Evolutionary conservation across 352 stramenopile genomes (phyloP).

Genomic region (Phytopythium oedochilum): DNA sequence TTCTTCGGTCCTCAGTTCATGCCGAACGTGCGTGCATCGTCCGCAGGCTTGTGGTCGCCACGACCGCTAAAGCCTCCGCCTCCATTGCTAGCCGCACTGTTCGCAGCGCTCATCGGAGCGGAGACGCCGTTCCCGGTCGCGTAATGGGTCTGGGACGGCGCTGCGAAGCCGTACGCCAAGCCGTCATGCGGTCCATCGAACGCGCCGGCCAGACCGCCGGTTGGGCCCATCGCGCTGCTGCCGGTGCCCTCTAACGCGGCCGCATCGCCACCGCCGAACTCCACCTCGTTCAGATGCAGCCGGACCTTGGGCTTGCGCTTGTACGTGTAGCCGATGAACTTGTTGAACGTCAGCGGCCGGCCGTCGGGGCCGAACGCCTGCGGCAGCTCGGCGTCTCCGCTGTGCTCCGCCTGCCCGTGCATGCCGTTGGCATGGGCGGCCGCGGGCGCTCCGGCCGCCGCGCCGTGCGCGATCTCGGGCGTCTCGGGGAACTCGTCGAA

Average conservation of each 20-base stretch:
- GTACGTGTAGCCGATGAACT: constrained; percentile 92
- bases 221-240: neutral
- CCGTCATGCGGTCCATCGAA: neutral
- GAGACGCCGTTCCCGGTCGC: neutral
- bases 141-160: neutral
- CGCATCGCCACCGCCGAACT: constrained; percentile 38
- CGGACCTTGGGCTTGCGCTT: constrained; percentile 84
- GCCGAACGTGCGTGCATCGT: neutral
- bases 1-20: neutral
- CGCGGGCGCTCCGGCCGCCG: constrained; percentile 7
- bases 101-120: neutral
- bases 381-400: constrained; percentile 18
- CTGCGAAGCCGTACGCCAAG: neutral
- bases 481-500: constrained; percentile 97
- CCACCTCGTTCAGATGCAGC: constrained; percentile 67
- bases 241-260: too few species aligned
- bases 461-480: neutral
- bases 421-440: constrained; percentile 5
- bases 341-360: constrained; percentile 86
- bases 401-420: neutral
- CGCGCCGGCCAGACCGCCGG: neutral
- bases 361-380: constrained; percentile 58
- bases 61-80: neutral
- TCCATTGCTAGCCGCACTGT: neutral
- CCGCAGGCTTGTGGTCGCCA: neutral